Percentiles rank a stretch among this genome's conserved stretches.
Evolutionary conservation across 306 rosid genomes (phyloP).

Genomic region (Ziziphus jujuba): DNA sequence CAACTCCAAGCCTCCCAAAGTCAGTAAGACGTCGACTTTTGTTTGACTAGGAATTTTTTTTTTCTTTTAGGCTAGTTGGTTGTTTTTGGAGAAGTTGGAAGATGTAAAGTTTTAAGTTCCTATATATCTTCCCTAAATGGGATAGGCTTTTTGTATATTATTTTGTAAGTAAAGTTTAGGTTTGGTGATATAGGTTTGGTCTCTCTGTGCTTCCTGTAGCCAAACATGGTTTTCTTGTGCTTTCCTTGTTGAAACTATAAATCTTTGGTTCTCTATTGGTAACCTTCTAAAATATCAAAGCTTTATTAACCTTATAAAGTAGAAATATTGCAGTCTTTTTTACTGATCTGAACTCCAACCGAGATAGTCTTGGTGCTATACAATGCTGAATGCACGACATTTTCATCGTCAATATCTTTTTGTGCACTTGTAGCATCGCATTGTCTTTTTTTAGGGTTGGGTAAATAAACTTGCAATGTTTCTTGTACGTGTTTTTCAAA

Average conservation of each 20-base stretch:
- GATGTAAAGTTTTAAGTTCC: not conserved
- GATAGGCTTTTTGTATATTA: not conserved
- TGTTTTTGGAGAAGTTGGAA: not conserved
- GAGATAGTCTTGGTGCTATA: not conserved
- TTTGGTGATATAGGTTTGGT: not conserved
- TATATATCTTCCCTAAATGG: not conserved
- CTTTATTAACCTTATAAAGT: not conserved
- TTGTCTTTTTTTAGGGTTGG: too few species aligned
- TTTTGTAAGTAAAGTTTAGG: conserved; percentile 8
- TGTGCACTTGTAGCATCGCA: too few species aligned
- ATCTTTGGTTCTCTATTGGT: not conserved
- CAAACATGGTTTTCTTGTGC: not conserved
- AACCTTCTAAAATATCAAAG: not conserved
- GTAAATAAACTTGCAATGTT: too few species aligned
- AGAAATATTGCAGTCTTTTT: too few species aligned
- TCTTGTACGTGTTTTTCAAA: too few species aligned
- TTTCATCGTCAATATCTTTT: too few species aligned
- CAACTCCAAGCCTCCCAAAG: conserved; percentile 53
- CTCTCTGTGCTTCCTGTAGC: not conserved
- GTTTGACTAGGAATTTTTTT: conserved; percentile 43
- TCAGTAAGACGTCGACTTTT: conserved; percentile 86
- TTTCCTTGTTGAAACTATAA: not conserved
- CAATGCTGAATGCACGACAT: too few species aligned
- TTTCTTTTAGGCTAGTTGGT: not conserved
- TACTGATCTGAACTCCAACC: not conserved